Conservation (phyloP, 805 yeast genomes). For the Kluyveromyces lactis region DNA sequence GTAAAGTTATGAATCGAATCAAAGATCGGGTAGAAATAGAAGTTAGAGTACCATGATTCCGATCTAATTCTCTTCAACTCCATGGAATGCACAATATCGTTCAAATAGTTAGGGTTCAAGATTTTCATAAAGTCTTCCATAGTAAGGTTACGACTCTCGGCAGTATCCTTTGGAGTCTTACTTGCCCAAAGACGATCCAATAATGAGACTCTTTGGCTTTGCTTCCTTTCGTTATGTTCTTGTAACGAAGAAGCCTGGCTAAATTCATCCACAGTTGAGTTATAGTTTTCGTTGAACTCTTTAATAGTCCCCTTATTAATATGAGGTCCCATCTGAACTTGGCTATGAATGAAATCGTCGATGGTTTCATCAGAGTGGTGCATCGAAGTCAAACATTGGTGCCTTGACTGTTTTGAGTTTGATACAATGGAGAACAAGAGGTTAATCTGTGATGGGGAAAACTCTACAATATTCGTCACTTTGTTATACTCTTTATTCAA, state of each 20-base stretch:
- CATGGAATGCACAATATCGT: conserved; percentile 27
- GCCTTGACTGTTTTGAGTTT: conserved; percentile 26
- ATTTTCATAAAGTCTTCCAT: conserved; percentile 35
- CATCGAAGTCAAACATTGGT: conserved; percentile 6
- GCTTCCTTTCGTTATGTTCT: conserved; percentile 5
- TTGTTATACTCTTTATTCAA: conserved; percentile 32
- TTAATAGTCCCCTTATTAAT: conserved; percentile 15
- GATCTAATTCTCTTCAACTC: conserved; percentile 22
- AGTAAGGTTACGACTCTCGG: conserved; percentile 22
- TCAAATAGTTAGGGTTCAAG: conserved; percentile 33
- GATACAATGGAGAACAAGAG: conserved; percentile 31
- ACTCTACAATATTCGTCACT: conserved; percentile 33
- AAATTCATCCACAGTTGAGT: conserved; percentile 18
- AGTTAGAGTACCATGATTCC: conserved; percentile 28
- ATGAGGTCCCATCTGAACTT: conserved; percentile 19
- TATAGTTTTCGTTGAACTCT: conserved; percentile 22
- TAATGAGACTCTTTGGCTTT: conserved; percentile 8
- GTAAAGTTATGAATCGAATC: conserved; percentile 82
- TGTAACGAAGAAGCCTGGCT: conserved; percentile 10
- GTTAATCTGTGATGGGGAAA: conserved; percentile 35
- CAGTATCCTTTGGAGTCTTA: conserved; percentile 5
- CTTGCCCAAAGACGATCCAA: conserved; percentile 12
- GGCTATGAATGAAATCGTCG: conserved; percentile 22
- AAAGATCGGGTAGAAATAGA: conserved; percentile 54
- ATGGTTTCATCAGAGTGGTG: conserved; percentile 23